Conservation (phyloP, 805 yeast species). For the Ogataea kodamae region DNA sequence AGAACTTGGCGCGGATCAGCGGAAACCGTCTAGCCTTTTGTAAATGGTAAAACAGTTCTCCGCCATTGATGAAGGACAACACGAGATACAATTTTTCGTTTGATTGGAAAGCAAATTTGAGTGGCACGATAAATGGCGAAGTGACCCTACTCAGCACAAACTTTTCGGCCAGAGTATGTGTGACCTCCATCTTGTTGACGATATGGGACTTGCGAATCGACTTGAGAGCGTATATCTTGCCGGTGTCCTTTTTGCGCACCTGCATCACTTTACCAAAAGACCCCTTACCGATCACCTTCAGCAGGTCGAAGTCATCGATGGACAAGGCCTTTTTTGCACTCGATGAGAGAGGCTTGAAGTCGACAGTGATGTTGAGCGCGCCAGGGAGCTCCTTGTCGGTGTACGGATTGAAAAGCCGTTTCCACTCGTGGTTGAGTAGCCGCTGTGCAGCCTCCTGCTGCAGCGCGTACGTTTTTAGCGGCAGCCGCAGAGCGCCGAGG, state of each 20-base stretch:
- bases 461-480: conserved; percentile 35
- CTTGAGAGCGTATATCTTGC: conserved; percentile 90
- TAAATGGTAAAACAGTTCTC: conserved; percentile 91
- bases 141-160: conserved; percentile 90
- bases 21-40: conserved; percentile 89
- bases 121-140: conserved; percentile 93
- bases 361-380: conserved; percentile 39
- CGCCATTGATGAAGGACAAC: conserved; percentile 92
- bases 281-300: conserved; percentile 96
- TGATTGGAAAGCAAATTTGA: conserved; percentile 94
- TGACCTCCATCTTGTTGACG: conserved; percentile 90
- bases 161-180: conserved; percentile 94
- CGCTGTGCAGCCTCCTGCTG: conserved; percentile 42
- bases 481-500: conserved; percentile 66
- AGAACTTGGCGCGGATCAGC: conserved; percentile 84
- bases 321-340: conserved; percentile 56
- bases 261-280: conserved; percentile 99
- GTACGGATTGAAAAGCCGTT: conserved; percentile 33
- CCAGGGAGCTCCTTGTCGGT: conserved; percentile 31
- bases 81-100: conserved; percentile 92
- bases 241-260: conserved; percentile 92
- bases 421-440: conserved; percentile 64
- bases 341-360: conserved; percentile 35
- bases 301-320: conserved; percentile 87
- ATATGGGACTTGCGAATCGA: conserved; percentile 92